phyloP scores from a whole-genome alignment of 2,329 filamentous ascomycete genomes.

The Didymella glomerata region DNA sequence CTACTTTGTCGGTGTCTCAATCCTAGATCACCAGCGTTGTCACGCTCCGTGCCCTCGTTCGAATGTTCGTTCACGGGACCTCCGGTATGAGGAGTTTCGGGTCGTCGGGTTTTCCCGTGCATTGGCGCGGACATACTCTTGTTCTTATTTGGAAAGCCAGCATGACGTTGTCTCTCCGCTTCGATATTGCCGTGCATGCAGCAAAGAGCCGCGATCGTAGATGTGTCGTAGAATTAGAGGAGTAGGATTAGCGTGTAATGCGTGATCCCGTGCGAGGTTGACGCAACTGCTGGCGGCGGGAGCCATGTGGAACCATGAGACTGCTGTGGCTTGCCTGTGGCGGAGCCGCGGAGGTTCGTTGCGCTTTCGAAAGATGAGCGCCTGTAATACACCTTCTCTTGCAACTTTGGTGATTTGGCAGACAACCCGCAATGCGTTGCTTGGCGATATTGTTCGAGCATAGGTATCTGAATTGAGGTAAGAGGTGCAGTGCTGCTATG shows the following conservation, averaged over 20 bases:
- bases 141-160: not conserved
- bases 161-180: conserved; percentile 9
- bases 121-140: conserved; percentile 2
- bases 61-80: not conserved
- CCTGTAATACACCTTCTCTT: no score
- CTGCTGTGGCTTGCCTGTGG: not conserved
- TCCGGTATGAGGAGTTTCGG: conserved; percentile 3
- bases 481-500: no score
- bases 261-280: conserved; percentile 26
- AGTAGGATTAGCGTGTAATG: conserved; percentile 5
- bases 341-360: not conserved
- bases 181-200: not conserved
- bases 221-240: not conserved
- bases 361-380: not conserved
- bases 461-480: no score
- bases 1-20: conserved; percentile 1
- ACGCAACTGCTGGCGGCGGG: conserved; percentile 15
- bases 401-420: no score
- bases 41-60: not conserved
- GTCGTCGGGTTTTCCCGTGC: conserved; percentile 1
- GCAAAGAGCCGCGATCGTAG: not conserved
- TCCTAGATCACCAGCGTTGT: not conserved
- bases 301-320: not conserved
- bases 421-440: no score
- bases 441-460: no score